These are phyloP conservation scores for Verticillium dahliae DNA, from an alignment of 2,329 filamentous ascomycete species.

Conservation along the genomic window DNA sequence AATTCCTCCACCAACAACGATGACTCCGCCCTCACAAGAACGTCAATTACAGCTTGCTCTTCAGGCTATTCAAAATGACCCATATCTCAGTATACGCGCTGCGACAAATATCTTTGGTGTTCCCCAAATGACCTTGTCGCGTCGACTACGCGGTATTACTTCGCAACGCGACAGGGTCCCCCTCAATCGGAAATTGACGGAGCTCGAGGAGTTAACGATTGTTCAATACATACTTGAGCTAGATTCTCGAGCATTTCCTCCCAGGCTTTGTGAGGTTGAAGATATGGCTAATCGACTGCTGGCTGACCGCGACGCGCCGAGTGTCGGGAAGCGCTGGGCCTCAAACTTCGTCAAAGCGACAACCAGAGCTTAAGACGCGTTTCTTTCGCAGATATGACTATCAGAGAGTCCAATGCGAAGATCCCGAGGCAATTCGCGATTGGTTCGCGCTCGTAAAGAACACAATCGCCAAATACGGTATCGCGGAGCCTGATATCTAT, in stretches of 20 bases:
- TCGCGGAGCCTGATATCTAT: not conserved
- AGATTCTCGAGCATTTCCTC: not conserved
- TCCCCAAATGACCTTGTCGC: no score
- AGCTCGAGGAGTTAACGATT: not conserved
- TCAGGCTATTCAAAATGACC: no score
- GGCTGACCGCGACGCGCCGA: conserved; percentile 10
- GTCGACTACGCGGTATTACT: not conserved
- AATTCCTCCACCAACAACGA: not conserved
- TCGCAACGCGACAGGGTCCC: not conserved
- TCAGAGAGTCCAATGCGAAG: conserved; percentile 16
- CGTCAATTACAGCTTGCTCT: no score
- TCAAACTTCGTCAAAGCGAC: conserved; percentile 18
- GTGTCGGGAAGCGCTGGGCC: conserved; percentile 16
- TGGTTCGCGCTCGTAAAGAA: conserved; percentile 12
- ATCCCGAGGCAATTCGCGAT: conserved; percentile 13
- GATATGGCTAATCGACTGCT: conserved; percentile 18
- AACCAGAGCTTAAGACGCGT: conserved; percentile 16
- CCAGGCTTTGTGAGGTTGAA: conserved; percentile 9
- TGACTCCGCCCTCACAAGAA: not conserved
- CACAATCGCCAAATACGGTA: not conserved
- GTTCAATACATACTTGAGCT: not conserved
- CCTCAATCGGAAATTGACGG: not conserved
- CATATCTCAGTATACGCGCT: no score
- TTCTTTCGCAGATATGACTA: conserved; percentile 15
- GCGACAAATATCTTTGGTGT: no score